Evolutionary conservation across 2,329 filamentous ascomycete species (phyloP).

Genomic region (Tolypocladium inflatum): DNA sequence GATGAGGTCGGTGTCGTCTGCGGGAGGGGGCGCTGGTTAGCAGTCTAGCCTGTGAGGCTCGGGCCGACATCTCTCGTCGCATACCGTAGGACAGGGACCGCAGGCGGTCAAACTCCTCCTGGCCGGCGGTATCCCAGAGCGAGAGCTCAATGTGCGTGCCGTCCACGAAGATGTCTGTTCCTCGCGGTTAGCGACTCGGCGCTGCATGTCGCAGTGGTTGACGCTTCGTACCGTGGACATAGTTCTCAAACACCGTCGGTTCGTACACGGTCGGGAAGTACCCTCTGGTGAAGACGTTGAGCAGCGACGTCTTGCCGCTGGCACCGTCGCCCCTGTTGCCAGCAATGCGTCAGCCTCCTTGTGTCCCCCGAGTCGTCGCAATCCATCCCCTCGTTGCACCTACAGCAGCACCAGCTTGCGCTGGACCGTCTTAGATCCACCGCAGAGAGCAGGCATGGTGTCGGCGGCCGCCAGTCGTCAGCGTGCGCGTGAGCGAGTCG

Average conservation of each 20-base stretch:
- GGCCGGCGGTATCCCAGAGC: slow-evolving; percentile 95
- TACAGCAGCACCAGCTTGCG: slow-evolving; percentile 93
- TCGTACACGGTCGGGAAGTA: slow-evolving; percentile 97
- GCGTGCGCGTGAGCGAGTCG: background rate
- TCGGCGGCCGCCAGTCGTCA: background rate
- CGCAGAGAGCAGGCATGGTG: slow-evolving; percentile 35
- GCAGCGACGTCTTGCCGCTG: slow-evolving; percentile 89
- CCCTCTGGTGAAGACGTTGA: slow-evolving; percentile 99
- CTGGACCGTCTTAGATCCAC: slow-evolving; percentile 76
- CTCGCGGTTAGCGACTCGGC: slow-evolving; percentile 4
- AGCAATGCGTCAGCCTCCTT: slow-evolving; percentile 7
- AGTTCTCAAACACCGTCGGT: slow-evolving; percentile 97
- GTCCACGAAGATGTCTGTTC: slow-evolving; percentile 90
- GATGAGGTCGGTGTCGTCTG: slow-evolving; percentile 86
- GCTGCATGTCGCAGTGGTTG: background rate
- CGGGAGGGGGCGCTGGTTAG: background rate
- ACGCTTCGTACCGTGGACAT: slow-evolving; percentile 71
- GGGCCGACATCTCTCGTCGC: background rate
- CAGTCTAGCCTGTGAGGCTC: background rate
- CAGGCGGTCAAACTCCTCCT: slow-evolving; percentile 97
- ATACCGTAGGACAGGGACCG: slow-evolving; percentile 87
- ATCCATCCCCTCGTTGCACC: slow-evolving; percentile 6
- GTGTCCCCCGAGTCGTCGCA: background rate
- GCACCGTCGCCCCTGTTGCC: slow-evolving; percentile 76
- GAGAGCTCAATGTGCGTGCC: slow-evolving; percentile 94